phyloP scores from a whole-genome alignment of 306 rosid species.

The Castanopsis chinensis region DNA sequence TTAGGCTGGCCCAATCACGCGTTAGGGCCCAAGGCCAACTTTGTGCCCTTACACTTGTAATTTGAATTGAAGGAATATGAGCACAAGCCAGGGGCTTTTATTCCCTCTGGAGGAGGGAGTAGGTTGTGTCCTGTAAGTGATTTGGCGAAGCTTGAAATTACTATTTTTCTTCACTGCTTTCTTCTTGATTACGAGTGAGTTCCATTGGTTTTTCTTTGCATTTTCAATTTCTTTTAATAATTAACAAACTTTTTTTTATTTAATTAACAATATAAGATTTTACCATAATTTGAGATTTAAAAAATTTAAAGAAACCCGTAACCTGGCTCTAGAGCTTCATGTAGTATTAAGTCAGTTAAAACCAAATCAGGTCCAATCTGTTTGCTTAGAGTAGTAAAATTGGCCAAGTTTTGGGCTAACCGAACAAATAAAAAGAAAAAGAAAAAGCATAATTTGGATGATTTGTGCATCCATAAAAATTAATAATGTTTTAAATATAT shows the following conservation, averaged over 20 bases:
- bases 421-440: background rate
- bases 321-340: too few species aligned
- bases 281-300: too few species aligned
- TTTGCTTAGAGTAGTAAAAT: too few species aligned
- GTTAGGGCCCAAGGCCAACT: too few species aligned
- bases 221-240: background rate
- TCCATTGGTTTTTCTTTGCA: background rate
- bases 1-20: too few species aligned
- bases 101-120: constrained; percentile 54
- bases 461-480: background rate
- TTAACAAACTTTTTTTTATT: too few species aligned
- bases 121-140: constrained; percentile 49
- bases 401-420: too few species aligned
- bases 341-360: too few species aligned
- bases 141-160: constrained; percentile 44
- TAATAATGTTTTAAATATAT: background rate
- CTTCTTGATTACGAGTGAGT: constrained; percentile 50
- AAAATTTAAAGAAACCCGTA: too few species aligned
- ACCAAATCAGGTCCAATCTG: too few species aligned
- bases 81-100: constrained; percentile 29
- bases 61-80: constrained; percentile 19
- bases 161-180: constrained; percentile 45
- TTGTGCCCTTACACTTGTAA: too few species aligned
- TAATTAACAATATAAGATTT: too few species aligned
- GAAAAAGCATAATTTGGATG: background rate